A percentile compares a stretch with the other conserved stretches of the same genome.
Conservation (phyloP, 2,329 filamentous ascomycete species). For the Monosporascus cannonballus region DNA sequence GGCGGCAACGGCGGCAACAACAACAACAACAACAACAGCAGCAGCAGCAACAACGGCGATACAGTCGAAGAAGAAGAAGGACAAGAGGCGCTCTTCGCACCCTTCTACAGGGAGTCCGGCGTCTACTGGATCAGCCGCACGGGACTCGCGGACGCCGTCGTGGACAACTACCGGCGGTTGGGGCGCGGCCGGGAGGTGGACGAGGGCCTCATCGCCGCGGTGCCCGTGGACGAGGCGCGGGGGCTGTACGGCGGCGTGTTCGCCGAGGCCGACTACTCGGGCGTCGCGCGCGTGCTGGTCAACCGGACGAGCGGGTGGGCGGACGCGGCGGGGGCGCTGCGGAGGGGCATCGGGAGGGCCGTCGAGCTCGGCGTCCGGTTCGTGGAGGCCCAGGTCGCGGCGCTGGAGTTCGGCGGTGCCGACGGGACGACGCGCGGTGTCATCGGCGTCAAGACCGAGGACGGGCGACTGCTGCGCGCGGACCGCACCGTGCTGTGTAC, state of each 20-base stretch:
- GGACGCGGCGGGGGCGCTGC: slow-evolving; percentile 46
- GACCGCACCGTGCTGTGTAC: slow-evolving; percentile 26
- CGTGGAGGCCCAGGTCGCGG: slow-evolving; percentile 37
- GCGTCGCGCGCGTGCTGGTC: slow-evolving; percentile 45
- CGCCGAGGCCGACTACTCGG: slow-evolving; percentile 45
- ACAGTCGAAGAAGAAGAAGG: no score
- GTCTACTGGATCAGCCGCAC: slow-evolving; percentile 35
- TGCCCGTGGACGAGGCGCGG: slow-evolving; percentile 42
- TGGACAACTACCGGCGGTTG: slow-evolving; percentile 24
- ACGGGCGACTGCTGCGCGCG: slow-evolving; percentile 32
- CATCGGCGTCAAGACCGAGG: slow-evolving; percentile 35
- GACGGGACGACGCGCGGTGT: slow-evolving; percentile 13
- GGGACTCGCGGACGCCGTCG: slow-evolving; percentile 26
- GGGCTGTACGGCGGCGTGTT: slow-evolving; percentile 45
- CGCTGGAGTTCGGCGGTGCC: slow-evolving; percentile 33
- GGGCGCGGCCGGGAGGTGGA: slow-evolving; percentile 29
- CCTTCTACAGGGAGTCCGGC: slow-evolving; percentile 44
- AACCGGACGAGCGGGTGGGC: slow-evolving; percentile 52
- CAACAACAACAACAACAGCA: background rate
- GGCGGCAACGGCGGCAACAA: slow-evolving; percentile 19
- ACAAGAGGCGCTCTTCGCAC: slow-evolving; percentile 32
- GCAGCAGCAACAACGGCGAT: background rate
- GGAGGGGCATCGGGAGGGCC: slow-evolving; percentile 39
- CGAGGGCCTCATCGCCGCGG: slow-evolving; percentile 29
- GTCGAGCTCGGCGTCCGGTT: slow-evolving; percentile 46